Base-by-base conservation (phyloP, 2,329 filamentous ascomycete species). In the Diplodia mutila region DNA sequence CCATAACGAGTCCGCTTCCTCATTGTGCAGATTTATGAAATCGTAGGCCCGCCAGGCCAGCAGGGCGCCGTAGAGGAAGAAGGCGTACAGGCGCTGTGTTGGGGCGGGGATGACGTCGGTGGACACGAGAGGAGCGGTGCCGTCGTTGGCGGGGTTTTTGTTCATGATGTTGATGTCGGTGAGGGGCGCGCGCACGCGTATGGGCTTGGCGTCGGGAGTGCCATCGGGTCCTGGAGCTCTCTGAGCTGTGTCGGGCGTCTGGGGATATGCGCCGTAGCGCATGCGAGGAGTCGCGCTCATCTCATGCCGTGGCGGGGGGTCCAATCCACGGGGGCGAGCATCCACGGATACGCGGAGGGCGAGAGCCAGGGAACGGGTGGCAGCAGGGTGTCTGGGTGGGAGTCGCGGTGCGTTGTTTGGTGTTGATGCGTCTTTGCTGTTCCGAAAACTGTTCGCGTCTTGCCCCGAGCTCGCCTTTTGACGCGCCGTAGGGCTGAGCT, bases 41-140 rank as follows among this genome's bases (percentile, higher is more conserved):
- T 99, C 93, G 79, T 93, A 97, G 39, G 95, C 80, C 74, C 93
- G 90, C 90, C 92, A 98, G 69, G 89, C 89, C 79, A 91, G 86
- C 27, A 99, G 81, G 37, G 86, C 84, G 51, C 89, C 78, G 78
- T 97, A 98, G 71, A 97, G 80, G n/a, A 88, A 90, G 70, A 91
- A 86, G 57, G 93, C 90, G 77, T 97, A 97, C 73, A 97, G 87
- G 67, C 95, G 89, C 81, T 99, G 95, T 64, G 91, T 91, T 7
- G 95, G 94, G 54, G 92, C 92, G 82, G 98, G 94, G 78, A 98
- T 85, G 55, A 97, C 82, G 71, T 88, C 86, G 70, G 92, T 84
- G 14, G 95, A 91, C 74, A 99, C 94, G 67, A 97, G 81, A 39
- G 95, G 94, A 65, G 57, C 53, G 16, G 64, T 48, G 53, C 64